Conservation (phyloP, 179 eudicot genomes). For the Actinidia polygama region DNA sequence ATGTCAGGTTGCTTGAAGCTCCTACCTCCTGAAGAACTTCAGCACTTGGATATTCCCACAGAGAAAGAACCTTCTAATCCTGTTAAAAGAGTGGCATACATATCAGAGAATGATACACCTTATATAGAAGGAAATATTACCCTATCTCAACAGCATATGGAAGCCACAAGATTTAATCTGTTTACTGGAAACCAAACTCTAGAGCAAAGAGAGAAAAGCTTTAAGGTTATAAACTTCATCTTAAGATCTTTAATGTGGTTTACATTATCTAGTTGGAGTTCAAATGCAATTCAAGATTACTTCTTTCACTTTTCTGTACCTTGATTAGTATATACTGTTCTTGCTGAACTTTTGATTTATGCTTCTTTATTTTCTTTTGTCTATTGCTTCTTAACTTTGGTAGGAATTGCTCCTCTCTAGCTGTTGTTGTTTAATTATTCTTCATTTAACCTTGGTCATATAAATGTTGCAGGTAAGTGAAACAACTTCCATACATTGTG, state of each 20-base stretch:
- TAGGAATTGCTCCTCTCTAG: background rate
- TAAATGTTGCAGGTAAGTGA: slow-evolving; percentile 52
- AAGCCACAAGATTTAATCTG: slow-evolving; percentile 72
- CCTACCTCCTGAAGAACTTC: slow-evolving; percentile 55
- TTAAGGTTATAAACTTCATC: slow-evolving; percentile 53
- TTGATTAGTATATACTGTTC: background rate
- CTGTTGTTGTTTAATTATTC: background rate
- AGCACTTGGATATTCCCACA: slow-evolving; percentile 64
- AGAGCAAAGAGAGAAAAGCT: slow-evolving; percentile 77
- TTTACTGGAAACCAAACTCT: slow-evolving; percentile 88
- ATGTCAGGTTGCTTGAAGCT: slow-evolving; percentile 73
- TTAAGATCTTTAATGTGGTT: slow-evolving; percentile 6
- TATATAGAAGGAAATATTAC: slow-evolving; percentile 42
- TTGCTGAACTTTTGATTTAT: background rate
- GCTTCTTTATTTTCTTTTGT: background rate
- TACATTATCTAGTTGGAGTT: slow-evolving; percentile 3
- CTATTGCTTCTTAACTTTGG: slow-evolving; percentile 8
- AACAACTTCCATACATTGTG: slow-evolving; percentile 76
- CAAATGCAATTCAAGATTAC: slow-evolving; percentile 5
- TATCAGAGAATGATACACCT: slow-evolving; percentile 51
- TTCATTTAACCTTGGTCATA: slow-evolving; percentile 7
- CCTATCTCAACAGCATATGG: slow-evolving; percentile 42
- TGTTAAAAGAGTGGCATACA: slow-evolving; percentile 60
- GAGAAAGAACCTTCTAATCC: slow-evolving; percentile 42
- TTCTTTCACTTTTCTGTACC: background rate